A percentile compares a stretch with the other conserved stretches of the same genome.
phyloP scores from a whole-genome alignment of 164 flowering plant species.

The Cinnamomum micranthum region DNA sequence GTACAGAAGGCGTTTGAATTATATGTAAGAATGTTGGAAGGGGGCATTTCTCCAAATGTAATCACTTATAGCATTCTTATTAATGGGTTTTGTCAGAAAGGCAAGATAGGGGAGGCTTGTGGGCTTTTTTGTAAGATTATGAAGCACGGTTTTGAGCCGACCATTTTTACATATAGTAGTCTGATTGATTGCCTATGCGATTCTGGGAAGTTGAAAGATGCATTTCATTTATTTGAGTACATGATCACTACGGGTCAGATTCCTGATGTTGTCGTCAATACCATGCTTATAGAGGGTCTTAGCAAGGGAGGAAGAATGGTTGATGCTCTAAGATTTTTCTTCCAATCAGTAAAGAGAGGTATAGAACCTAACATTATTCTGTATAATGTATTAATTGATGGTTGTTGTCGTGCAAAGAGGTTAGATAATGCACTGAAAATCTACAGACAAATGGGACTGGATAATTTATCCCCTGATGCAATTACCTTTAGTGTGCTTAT shows the following conservation, averaged over 20 bases:
- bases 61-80: conserved; percentile 46
- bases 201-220: conserved; percentile 36
- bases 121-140: conserved; percentile 37
- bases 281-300: conserved; percentile 41
- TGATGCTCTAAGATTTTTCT: conserved; percentile 44
- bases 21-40: conserved; percentile 32
- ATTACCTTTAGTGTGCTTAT: conserved; percentile 38
- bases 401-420: conserved; percentile 32
- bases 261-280: conserved; percentile 35
- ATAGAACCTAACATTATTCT: conserved; percentile 27
- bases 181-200: conserved; percentile 45
- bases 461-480: conserved; percentile 33
- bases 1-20: conserved; percentile 28
- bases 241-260: conserved; percentile 29
- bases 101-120: conserved; percentile 34
- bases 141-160: conserved; percentile 40
- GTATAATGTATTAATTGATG: conserved; percentile 46
- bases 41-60: conserved; percentile 35
- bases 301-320: conserved; percentile 35
- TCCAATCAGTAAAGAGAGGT: conserved; percentile 25
- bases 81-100: conserved; percentile 34
- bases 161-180: conserved; percentile 33
- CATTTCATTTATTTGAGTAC: conserved; percentile 21
- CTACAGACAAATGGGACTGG: conserved; percentile 21
- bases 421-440: conserved; percentile 29